A percentile compares a stretch with the other conserved stretches of the same genome.
These are phyloP conservation scores for Cladosporium austrohemisphaericum DNA, from an alignment of 2,329 filamentous ascomycete species.

Conservation along the genomic window DNA sequence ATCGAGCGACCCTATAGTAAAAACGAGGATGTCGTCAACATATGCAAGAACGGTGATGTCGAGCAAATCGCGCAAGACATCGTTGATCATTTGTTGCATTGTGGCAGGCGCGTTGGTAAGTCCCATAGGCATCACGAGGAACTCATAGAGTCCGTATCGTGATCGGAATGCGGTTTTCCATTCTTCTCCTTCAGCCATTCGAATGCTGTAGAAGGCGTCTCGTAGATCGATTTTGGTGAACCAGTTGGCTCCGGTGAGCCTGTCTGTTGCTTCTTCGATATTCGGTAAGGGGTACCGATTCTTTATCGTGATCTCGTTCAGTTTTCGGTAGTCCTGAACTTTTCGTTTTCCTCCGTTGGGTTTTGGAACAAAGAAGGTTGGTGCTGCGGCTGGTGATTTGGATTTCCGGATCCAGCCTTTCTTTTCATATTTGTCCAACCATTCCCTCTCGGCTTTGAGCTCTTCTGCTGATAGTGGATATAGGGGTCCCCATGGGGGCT, in stretches of 20 bases:
- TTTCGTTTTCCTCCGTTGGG: conserved; percentile 21
- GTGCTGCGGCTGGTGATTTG: conserved; percentile 12
- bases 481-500: conserved; percentile 16
- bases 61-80: conserved; percentile 24
- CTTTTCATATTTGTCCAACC: conserved; percentile 8
- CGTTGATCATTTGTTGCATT: conserved; percentile 29
- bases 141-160: conserved; percentile 25
- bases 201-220: conserved; percentile 25
- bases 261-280: conserved; percentile 24
- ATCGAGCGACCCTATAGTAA: conserved; percentile 3
- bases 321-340: conserved; percentile 24
- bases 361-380: conserved; percentile 27
- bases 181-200: conserved; percentile 26
- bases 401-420: conserved; percentile 16
- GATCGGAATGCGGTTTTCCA: conserved; percentile 24
- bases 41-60: conserved; percentile 24
- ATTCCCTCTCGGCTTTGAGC: conserved; percentile 12
- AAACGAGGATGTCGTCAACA: conserved; percentile 31
- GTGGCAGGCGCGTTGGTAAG: conserved; percentile 23
- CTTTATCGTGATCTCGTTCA: conserved; percentile 30
- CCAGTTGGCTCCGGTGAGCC: conserved; percentile 17
- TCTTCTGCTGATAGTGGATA: conserved; percentile 17
- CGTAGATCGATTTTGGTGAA: conserved; percentile 27
- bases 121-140: conserved; percentile 26
- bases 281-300: conserved; percentile 26